Conservation (phyloP, 768 basidiomycete species). For the Leccinum rimulosum region DNA sequence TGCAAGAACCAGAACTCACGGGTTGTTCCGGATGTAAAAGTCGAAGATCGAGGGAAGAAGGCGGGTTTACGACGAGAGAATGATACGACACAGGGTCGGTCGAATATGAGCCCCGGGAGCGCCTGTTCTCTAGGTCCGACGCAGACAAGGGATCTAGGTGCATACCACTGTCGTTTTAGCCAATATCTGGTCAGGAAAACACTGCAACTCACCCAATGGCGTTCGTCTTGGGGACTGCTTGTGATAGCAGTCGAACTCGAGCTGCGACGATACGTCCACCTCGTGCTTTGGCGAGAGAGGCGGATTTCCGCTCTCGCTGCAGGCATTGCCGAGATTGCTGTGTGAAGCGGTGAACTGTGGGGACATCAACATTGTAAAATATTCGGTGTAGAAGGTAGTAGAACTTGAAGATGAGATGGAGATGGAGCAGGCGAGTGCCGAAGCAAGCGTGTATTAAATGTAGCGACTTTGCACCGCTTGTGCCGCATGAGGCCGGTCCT, state of each 20-base stretch:
- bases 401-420: slow-evolving; percentile 11
- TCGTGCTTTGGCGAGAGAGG: slow-evolving; percentile 21
- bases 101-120: slow-evolving; percentile 1
- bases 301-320: slow-evolving; percentile 12
- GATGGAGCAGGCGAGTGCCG: slow-evolving; percentile 10
- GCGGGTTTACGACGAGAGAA: slow-evolving; percentile 5
- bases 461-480: slow-evolving; percentile 25
- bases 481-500: slow-evolving; percentile 15
- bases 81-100: slow-evolving; percentile 7
- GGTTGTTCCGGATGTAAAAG: slow-evolving; percentile 7
- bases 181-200: not conserved
- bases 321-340: slow-evolving; percentile 1
- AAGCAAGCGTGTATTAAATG: slow-evolving; percentile 26
- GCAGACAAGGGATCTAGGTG: slow-evolving; percentile 28
- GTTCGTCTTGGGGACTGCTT: slow-evolving; percentile 14
- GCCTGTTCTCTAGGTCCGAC: slow-evolving; percentile 22
- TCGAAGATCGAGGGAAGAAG: slow-evolving; percentile 16
- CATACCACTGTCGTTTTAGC: slow-evolving; percentile 4
- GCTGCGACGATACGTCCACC: slow-evolving; percentile 11
- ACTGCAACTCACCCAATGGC: slow-evolving; percentile 26
- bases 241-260: slow-evolving; percentile 23
- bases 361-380: slow-evolving; percentile 20
- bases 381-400: slow-evolving; percentile 6
- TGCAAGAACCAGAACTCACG: slow-evolving; percentile 9
- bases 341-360: slow-evolving; percentile 3